Evolutionary conservation across 2,329 filamentous ascomycete genomes (phyloP).

Genomic region (Aspergillus transmontanensis): DNA sequence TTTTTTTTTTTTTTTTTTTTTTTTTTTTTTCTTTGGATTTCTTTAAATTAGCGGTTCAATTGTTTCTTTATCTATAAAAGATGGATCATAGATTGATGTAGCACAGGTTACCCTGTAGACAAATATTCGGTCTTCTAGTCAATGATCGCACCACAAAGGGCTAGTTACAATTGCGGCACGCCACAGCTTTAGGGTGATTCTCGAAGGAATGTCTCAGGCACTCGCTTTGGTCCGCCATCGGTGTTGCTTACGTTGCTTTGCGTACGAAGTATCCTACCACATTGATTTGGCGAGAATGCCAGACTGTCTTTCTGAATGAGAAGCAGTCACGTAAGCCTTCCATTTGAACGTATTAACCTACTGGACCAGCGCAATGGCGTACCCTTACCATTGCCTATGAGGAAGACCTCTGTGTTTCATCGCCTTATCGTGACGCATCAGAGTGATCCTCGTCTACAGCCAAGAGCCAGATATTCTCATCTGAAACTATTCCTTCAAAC

Average conservation of each 20-base stretch:
- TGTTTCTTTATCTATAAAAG: background rate
- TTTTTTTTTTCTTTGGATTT: too few species aligned
- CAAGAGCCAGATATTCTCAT: background rate
- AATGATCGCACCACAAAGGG: background rate
- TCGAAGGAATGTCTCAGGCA: constrained; percentile 1
- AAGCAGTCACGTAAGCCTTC: background rate
- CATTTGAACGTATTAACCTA: background rate
- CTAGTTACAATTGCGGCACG: background rate
- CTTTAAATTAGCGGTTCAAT: background rate
- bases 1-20: too few species aligned
- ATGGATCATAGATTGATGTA: background rate
- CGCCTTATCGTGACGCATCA: background rate
- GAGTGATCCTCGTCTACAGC: background rate
- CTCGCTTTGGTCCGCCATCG: background rate
- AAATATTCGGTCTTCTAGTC: background rate
- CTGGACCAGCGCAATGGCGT: background rate
- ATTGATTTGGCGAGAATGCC: background rate
- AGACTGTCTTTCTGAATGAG: background rate
- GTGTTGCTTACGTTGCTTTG: background rate
- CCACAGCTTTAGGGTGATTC: background rate
- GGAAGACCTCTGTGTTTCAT: background rate
- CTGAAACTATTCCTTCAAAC: background rate
- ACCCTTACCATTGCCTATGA: background rate
- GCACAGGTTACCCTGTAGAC: background rate
- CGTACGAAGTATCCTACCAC: background rate